Conservation (phyloP, 2,329 filamentous ascomycete species). For the Tolypocladium pustulatum region DNA sequence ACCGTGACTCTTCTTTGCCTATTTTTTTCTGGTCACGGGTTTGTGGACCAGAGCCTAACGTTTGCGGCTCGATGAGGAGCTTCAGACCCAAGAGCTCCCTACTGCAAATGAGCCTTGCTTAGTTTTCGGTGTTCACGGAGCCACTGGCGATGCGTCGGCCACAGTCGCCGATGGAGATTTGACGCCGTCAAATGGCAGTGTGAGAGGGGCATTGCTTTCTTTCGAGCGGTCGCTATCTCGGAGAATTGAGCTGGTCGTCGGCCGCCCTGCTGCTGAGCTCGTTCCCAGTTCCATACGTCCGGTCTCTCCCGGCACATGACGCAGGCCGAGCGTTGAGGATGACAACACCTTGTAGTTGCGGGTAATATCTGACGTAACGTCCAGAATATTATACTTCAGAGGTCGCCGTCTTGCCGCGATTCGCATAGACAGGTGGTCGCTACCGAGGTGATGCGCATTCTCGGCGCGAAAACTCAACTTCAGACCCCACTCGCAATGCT, state of each 20-base stretch:
- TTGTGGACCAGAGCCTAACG: no score
- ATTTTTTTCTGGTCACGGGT: no score
- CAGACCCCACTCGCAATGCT: conserved; percentile 25
- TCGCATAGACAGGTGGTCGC: conserved; percentile 22
- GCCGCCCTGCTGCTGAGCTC: not conserved
- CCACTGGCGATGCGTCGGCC: conserved; percentile 10
- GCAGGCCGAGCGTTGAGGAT: not conserved
- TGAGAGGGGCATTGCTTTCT: not conserved
- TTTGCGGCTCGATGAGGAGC: no score
- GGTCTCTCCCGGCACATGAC: not conserved
- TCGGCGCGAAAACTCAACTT: conserved; percentile 26
- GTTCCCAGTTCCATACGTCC: not conserved
- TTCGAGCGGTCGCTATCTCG: not conserved
- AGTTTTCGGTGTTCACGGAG: no score
- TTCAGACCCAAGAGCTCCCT: no score
- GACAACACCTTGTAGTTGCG: conserved; percentile 21
- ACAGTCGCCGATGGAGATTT: not conserved
- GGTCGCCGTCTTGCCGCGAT: conserved; percentile 14
- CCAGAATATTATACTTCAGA: conserved; percentile 23
- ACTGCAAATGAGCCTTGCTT: no score
- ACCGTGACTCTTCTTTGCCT: no score
- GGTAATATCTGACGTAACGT: conserved; percentile 24
- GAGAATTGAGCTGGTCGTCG: conserved; percentile 3
- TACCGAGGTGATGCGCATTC: conserved; percentile 21
- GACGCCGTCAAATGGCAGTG: not conserved